These are phyloP conservation scores for Massarina eburnea DNA, from an alignment of 2,329 filamentous ascomycete genomes.

Conservation along the genomic window DNA sequence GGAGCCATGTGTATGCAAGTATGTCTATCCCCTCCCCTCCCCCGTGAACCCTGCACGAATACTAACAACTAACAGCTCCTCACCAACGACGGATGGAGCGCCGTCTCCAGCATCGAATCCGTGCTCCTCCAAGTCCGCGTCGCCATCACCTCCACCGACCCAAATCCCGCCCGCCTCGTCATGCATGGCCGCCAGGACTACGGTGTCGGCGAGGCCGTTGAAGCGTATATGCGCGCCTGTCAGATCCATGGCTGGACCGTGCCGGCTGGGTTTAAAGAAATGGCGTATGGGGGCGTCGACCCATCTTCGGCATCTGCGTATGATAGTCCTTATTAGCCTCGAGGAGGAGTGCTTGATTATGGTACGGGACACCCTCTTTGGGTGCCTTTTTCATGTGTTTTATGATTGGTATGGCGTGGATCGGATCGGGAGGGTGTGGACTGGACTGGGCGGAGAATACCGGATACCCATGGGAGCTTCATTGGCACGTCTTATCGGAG, in stretches of 20 bases:
- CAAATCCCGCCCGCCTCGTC: constrained; percentile 69
- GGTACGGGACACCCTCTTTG: no score
- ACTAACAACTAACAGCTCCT: constrained; percentile 59
- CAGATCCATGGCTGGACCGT: constrained; percentile 70
- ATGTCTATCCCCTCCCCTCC: constrained; percentile 11
- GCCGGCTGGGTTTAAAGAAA: constrained; percentile 61
- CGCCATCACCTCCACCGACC: constrained; percentile 70
- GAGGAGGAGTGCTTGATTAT: no score
- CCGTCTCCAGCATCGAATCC: constrained; percentile 72
- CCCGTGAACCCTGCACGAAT: not conserved
- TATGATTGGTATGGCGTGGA: not conserved
- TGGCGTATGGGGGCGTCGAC: constrained; percentile 42
- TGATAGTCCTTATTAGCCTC: no score
- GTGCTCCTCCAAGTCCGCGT: constrained; percentile 79
- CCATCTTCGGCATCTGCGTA: no score
- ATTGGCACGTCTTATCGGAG: no score
- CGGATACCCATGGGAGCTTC: no score
- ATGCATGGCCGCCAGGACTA: constrained; percentile 55
- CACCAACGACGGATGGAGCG: constrained; percentile 80
- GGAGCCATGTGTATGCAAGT: constrained; percentile 78
- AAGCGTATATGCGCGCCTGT: constrained; percentile 72
- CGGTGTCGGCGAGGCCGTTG: constrained; percentile 67
- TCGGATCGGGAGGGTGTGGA: no score
- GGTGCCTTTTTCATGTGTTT: no score
- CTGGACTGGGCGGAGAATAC: no score